Percentiles rank a stretch among this genome's conserved stretches.
Evolutionary conservation across 2,329 filamentous ascomycete genomes (phyloP).

Genomic region (Calycina marina): DNA sequence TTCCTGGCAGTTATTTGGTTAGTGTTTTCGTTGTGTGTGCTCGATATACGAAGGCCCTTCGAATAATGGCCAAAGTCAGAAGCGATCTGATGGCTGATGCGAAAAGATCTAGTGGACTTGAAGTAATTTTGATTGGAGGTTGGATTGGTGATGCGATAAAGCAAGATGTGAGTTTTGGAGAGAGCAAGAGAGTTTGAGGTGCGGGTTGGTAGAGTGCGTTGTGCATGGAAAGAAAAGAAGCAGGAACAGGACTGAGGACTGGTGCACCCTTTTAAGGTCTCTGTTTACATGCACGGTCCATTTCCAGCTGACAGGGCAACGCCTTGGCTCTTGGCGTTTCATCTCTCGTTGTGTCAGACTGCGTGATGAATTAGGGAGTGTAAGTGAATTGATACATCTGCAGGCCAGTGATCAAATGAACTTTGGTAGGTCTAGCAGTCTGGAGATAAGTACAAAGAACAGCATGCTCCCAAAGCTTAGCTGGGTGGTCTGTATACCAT

Average conservation of each 20-base stretch:
- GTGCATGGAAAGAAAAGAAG: slow-evolving; percentile 18
- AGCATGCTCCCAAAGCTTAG: too few relatives aligned
- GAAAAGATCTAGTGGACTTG: slow-evolving; percentile 33
- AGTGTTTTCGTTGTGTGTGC: slow-evolving; percentile 31
- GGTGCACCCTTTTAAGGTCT: slow-evolving; percentile 2
- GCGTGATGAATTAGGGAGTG: too few relatives aligned
- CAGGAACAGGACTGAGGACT: slow-evolving; percentile 20
- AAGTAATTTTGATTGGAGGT: slow-evolving; percentile 19
- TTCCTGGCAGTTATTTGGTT: slow-evolving; percentile 35
- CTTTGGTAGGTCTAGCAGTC: too few relatives aligned
- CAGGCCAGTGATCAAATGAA: too few relatives aligned
- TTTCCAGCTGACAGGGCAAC: too few relatives aligned
- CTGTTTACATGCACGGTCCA: slow-evolving; percentile 3
- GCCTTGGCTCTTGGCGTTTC: too few relatives aligned
- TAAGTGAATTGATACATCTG: too few relatives aligned
- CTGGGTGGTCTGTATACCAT: too few relatives aligned
- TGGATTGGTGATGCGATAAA: slow-evolving; percentile 10
- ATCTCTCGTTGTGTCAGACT: too few relatives aligned
- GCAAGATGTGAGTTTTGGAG: slow-evolving; percentile 22
- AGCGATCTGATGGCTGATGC: slow-evolving; percentile 32
- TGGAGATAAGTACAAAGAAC: too few relatives aligned
- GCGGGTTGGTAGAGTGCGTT: slow-evolving; percentile 18
- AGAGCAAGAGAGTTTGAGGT: slow-evolving; percentile 19
- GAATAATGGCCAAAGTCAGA: slow-evolving; percentile 31
- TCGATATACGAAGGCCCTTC: slow-evolving; percentile 35